Conservation (phyloP, 306 rosid genomes). For the Oemleria cerasiformis region DNA sequence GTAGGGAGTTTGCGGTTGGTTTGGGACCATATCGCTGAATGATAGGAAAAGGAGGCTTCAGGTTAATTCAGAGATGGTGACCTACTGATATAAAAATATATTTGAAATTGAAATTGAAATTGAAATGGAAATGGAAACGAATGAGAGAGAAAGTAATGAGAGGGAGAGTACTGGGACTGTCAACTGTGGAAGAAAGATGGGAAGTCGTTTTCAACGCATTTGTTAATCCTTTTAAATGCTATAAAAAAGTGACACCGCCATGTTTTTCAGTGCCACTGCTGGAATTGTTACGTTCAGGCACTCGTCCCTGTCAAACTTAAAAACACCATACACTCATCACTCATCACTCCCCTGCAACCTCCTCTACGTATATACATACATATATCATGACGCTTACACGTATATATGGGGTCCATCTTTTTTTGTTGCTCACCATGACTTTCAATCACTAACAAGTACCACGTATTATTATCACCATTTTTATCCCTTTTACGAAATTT, state of each 20-base stretch:
- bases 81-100: neutral
- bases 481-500: too few species aligned
- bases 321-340: conserved; percentile 30
- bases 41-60: neutral
- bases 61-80: conserved; percentile 13
- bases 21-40: conserved; percentile 14
- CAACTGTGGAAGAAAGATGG: conserved; percentile 32
- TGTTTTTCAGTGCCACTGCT: conserved; percentile 99
- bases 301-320: conserved; percentile 66
- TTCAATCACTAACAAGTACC: too few species aligned
- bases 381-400: neutral
- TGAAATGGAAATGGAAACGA: conserved; percentile 12
- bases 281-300: conserved; percentile 47
- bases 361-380: neutral
- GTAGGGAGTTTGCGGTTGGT: neutral
- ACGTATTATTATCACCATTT: too few species aligned
- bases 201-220: conserved; percentile 66
- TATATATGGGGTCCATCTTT: too few species aligned
- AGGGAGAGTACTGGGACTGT: conserved; percentile 3
- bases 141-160: conserved; percentile 17
- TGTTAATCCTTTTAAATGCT: conserved; percentile 47
- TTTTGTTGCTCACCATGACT: too few species aligned
- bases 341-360: neutral
- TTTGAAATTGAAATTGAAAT: conserved; percentile 16
- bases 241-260: conserved; percentile 25